A percentile compares a stretch with the other conserved stretches of the same genome.
These are phyloP conservation scores for Phytopythium mirpurense DNA, from an alignment of 352 stramenopile species.

Conservation along the genomic window DNA sequence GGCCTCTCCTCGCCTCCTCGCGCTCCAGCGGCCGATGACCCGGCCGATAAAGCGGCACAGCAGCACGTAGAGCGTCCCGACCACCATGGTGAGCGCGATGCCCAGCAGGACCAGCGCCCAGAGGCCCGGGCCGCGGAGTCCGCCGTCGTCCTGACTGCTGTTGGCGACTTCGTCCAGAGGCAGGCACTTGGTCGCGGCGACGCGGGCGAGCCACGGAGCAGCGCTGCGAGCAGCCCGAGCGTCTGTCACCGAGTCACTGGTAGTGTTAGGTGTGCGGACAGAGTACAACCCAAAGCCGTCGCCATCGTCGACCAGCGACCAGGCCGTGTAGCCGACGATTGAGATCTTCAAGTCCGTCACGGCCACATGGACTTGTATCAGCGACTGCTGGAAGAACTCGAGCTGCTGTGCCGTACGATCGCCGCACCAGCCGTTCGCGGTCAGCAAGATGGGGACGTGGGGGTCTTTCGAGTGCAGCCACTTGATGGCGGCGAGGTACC, in stretches of 20 bases:
- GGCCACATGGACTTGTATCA: conserved; percentile 56
- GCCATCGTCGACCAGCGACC: conserved; percentile 94
- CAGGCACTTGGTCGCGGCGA: conserved; percentile 6
- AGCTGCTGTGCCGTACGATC: conserved; percentile 23
- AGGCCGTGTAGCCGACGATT: conserved; percentile 91
- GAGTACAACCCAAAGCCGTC: conserved; percentile 71
- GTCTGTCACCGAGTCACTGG: background rate
- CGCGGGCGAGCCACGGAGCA: conserved; percentile 11
- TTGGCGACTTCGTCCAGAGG: background rate
- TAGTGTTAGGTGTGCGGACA: no score
- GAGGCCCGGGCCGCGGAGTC: background rate
- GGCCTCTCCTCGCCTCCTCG: background rate
- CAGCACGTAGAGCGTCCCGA: conserved; percentile 4
- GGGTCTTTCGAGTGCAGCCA: conserved; percentile 31
- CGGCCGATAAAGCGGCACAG: background rate
- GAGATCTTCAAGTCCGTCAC: conserved; percentile 54
- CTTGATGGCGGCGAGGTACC: conserved; percentile 32
- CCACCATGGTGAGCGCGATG: conserved; percentile 2
- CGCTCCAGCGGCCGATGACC: background rate
- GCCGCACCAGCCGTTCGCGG: conserved; percentile 26
- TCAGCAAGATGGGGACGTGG: conserved; percentile 17
- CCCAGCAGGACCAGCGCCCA: background rate
- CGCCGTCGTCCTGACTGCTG: background rate
- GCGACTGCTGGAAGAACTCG: conserved; percentile 47
- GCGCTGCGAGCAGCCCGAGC: conserved; percentile 13